These are phyloP conservation scores for Blastocrithidia nonstop DNA, from an alignment of 208 protist species.

Conservation along the genomic window DNA sequence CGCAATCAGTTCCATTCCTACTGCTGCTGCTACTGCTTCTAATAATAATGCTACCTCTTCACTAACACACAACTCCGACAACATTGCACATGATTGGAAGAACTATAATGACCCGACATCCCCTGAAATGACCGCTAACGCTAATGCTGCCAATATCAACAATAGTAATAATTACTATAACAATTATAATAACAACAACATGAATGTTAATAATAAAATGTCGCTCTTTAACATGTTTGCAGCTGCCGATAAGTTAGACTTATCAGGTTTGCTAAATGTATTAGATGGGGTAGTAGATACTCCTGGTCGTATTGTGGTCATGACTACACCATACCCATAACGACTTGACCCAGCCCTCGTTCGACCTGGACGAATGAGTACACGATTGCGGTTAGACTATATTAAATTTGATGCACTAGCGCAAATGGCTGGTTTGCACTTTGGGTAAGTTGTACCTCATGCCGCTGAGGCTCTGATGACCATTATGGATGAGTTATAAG, in stretches of 20 bases:
- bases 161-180: too few relatives aligned
- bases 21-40: not conserved
- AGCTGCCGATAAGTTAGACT: conserved; percentile 45
- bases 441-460: conserved; percentile 20
- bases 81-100: too few relatives aligned
- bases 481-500: conserved; percentile 9
- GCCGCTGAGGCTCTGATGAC: conserved; percentile 5
- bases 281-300: conserved; percentile 83
- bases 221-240: conserved; percentile 23
- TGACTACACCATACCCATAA: conserved; percentile 80
- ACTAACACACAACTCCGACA: not conserved
- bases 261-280: conserved; percentile 81
- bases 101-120: too few relatives aligned
- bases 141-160: too few relatives aligned
- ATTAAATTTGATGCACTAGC: conserved; percentile 26
- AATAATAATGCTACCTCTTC: not conserved
- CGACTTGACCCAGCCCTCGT: conserved; percentile 77
- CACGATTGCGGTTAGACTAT: conserved; percentile 54
- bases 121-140: too few relatives aligned
- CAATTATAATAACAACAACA: too few relatives aligned
- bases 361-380: conserved; percentile 73
- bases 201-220: conserved; percentile 4
- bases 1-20: not conserved
- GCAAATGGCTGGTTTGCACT: conserved; percentile 66
- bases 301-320: conserved; percentile 69